Percentiles rank a stretch among this genome's conserved stretches.
Evolutionary conservation across 2,329 filamentous ascomycete genomes (phyloP).

Genomic region (Aspergillus piperis): DNA sequence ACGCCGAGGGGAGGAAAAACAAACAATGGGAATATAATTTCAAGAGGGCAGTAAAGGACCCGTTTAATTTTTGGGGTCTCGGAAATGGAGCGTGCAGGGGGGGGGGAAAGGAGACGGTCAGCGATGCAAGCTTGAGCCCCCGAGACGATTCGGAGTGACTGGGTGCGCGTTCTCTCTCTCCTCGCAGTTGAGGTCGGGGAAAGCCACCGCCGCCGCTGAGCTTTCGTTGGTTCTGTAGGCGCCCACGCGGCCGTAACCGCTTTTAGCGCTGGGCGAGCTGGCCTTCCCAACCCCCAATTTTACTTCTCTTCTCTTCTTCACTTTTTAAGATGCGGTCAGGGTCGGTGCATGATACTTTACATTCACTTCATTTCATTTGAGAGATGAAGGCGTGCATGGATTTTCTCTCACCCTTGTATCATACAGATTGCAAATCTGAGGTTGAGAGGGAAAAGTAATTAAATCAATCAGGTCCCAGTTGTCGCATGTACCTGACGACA

Average conservation of each 20-base stretch:
- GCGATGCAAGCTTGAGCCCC: slow-evolving; percentile 8
- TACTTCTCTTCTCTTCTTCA: not conserved
- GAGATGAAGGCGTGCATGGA: not conserved
- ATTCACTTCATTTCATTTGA: not conserved
- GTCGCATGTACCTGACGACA: not conserved
- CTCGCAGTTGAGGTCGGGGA: slow-evolving; percentile 19
- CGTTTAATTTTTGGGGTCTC: not conserved
- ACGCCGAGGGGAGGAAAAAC: slow-evolving; percentile 15
- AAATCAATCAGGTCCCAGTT: not conserved
- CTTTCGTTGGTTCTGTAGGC: slow-evolving; percentile 25
- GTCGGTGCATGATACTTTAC: not conserved
- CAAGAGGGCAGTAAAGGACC: slow-evolving; percentile 3
- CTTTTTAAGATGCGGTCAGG: slow-evolving; percentile 5
- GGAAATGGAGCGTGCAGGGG: slow-evolving; percentile 2
- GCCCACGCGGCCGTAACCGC: slow-evolving; percentile 26
- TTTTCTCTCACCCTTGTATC: not conserved
- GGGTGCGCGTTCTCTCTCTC: slow-evolving; percentile 25
- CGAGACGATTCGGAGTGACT: slow-evolving; percentile 14
- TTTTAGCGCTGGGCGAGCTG: slow-evolving; percentile 25
- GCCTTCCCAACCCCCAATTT: slow-evolving; percentile 9
- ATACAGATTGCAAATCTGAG: not conserved
- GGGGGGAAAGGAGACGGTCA: slow-evolving; percentile 11
- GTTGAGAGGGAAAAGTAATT: too few species aligned
- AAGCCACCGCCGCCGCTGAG: slow-evolving; percentile 21
- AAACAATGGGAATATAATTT: slow-evolving; percentile 11